Evolutionary conservation across 768 basidiomycete species (phyloP), one percentile per base, ranked within the genome.

Genomic region (Sarcomyxa edulis): DNA sequence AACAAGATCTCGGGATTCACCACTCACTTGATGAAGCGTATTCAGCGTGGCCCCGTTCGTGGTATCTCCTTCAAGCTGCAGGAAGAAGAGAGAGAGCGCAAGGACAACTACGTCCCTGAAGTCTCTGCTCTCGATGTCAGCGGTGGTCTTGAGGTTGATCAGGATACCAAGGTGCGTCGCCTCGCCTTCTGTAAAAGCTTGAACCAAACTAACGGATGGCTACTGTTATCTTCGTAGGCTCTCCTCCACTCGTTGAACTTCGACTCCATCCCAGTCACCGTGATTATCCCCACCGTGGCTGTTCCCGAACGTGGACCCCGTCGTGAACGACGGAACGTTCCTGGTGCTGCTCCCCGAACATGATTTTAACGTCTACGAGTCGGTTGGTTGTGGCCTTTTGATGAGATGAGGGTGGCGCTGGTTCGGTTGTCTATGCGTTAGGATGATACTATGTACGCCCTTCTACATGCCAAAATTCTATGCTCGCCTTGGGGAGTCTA

Each of bases 1-100:
- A 99, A 99, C 88, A 99, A 99, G 79, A 87, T 99, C 59, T 84
- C 95, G 8, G 96, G 96, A 32, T 99, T 98, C 81, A 99, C 96
- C 44, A 99, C 96, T 55, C 96, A 99, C 63, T 74, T 99, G 65
- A 99, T 99, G 96, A 97, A 93, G 79, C 93, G 96, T 58, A 99
- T 99, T 56, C 92, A 96, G 67, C 82, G 82, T 44, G 96, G 96
- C 3, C 96, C 96, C 55, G 96, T 99, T 48, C 91, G 93, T 49
- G 96, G 96, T 54, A 99, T 99, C 64, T 98, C 96, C 40, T 99
- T 98, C 91, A 96, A 97, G 69, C 86, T 99, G 53, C 96, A 99
- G 65, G 96, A 98, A 61, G 96, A 99, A 68, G 96, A 99, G 71
- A 80, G 96, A 46, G 96, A 99, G 69, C 73, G 95, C 56, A 98